phyloP scores from a whole-genome alignment of 331 rosid genomes.

The Quercus tomentella region DNA sequence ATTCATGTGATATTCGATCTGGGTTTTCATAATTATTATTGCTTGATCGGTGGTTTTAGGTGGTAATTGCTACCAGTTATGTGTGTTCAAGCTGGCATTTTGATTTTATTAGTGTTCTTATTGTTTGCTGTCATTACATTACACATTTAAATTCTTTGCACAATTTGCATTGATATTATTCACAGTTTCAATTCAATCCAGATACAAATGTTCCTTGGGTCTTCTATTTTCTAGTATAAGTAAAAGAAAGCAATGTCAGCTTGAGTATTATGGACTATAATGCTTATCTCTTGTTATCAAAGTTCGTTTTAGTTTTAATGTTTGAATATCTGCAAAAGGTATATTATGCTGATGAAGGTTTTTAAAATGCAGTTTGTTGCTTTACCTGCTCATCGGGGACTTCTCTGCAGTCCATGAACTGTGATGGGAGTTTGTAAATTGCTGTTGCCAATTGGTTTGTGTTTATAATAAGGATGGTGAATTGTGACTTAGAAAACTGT shows the following conservation, averaged over 20 bases:
- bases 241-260: neutral
- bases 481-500: conserved; percentile 12
- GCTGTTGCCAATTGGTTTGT: conserved; percentile 25
- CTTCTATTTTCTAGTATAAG: neutral
- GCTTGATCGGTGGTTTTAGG: neutral
- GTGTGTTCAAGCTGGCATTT: neutral
- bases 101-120: neutral
- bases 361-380: conserved; percentile 16
- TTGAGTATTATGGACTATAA: neutral
- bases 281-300: neutral
- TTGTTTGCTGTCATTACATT: neutral
- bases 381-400: neutral
- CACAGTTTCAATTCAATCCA: neutral
- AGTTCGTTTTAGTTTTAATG: neutral
- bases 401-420: conserved; percentile 18
- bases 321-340: neutral
- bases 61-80: neutral
- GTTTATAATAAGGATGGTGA: conserved; percentile 17
- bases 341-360: conserved; percentile 14
- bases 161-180: conserved; percentile 6
- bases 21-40: conserved; percentile 5
- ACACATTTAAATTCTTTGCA: neutral
- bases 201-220: conserved; percentile 3
- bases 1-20: neutral
- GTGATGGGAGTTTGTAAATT: conserved; percentile 24